Percentiles rank a stretch among this genome's conserved stretches.
Conservation (phyloP, 2,329 filamentous ascomycete genomes). For the Nannizziopsis arthrosporioides region DNA sequence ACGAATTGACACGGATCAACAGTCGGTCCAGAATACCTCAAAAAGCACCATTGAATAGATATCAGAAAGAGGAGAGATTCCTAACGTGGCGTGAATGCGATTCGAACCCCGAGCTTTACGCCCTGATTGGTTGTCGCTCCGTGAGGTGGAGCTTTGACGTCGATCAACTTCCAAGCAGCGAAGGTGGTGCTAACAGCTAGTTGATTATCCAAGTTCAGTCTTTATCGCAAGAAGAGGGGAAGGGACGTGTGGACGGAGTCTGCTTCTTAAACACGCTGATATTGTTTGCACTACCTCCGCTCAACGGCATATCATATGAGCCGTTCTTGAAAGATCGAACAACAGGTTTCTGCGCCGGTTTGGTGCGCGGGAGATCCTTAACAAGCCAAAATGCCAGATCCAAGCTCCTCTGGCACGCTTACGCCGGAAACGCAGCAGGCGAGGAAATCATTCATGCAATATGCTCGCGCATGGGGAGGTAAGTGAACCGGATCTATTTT, state of each 20-base stretch:
- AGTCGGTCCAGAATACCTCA: background rate
- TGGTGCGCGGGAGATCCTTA: background rate
- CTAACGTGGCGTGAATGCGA: background rate
- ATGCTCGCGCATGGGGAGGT: conserved; percentile 36
- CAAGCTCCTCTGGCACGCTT: background rate
- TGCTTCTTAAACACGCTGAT: too few species aligned
- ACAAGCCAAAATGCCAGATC: conserved; percentile 1
- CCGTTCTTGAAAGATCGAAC: too few species aligned
- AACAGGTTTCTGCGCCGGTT: background rate
- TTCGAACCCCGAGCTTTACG: background rate
- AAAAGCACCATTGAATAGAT: background rate
- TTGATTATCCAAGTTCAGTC: too few species aligned
- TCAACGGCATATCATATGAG: too few species aligned
- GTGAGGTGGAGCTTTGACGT: background rate
- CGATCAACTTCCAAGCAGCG: background rate
- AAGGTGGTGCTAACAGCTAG: too few species aligned
- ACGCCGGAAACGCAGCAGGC: conserved; percentile 22
- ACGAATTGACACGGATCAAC: background rate
- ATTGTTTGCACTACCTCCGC: too few species aligned
- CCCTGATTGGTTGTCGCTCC: background rate
- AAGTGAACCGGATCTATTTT: conserved; percentile 13
- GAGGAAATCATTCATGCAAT: conserved; percentile 30
- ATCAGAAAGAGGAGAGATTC: background rate
- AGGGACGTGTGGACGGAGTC: too few species aligned
- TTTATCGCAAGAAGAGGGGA: too few species aligned